Evolutionary conservation across 306 rosid species (phyloP), one percentile per base, ranked within the genome.

Genomic region (Boehmeria nivea): DNA sequence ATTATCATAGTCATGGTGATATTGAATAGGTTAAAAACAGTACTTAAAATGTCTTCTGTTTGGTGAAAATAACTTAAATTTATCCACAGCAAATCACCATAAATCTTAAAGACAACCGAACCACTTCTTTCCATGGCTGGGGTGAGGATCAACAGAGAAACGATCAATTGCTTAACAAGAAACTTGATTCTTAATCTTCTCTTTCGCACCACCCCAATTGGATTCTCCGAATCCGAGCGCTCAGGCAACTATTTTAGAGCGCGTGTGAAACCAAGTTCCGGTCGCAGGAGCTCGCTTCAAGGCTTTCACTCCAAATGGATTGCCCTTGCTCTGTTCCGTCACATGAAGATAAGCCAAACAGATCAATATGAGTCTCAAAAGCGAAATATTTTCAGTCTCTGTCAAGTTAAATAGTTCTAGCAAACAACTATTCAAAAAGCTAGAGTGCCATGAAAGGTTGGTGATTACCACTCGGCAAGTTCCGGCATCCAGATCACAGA

Each of bases 381-480:
- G n/a, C n/a, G n/a, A n/a, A n/a, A n/a, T n/a, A n/a, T n/a, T n/a
- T n/a, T n/a, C n/a, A n/a, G n/a, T n/a, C n/a, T n/a, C n/a, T 31
- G 36, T 31, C 8, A 2, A 10, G 36, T 31, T 31, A 31, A 31
- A 4, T 31, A 10, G 5, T 6, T 31, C 36, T 1, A 36, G 11
- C n/a, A 1, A 18, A 17, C 19, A 45, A 8, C 20, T 18, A 18
- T 15, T 5, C 20, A 0, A 49, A 19, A 17, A 24, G 56, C 14
- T 19, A 44, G 24, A 9, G 16, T 23, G 9, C 7, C 24, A 37
- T 1, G 54, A 28, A 4, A 31, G 5, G 36, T 6, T 5, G 28
- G 17, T 18, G 23, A 48, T 64, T 86, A 89, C 95, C 84, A 66
- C 16, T 33, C 50, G 75, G 75, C 96, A 91, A 48, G 95, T 61